Conservation (phyloP, 495 filamentous ascomycete genomes). For the Collariella sp. region DNA sequence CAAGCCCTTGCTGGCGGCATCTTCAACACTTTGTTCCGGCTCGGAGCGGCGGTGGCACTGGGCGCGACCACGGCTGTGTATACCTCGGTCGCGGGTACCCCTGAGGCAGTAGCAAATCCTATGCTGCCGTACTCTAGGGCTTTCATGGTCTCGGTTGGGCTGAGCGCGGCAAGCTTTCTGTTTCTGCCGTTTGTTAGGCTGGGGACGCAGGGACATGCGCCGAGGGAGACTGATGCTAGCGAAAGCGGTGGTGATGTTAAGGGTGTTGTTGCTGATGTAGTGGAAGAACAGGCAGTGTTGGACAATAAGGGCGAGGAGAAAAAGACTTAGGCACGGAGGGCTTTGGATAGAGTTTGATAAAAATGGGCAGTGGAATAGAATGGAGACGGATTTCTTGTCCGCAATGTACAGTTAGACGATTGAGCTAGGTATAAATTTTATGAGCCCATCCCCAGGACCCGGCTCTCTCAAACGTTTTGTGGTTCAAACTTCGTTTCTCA, state of each 20-base stretch:
- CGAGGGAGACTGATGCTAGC: constrained; percentile 8
- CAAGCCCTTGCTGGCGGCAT: constrained; percentile 51
- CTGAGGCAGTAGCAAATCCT: constrained; percentile 26
- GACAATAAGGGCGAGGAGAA: too few species aligned
- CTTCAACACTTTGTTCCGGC: constrained; percentile 49
- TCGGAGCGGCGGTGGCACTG: constrained; percentile 44
- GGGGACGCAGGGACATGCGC: constrained; percentile 35
- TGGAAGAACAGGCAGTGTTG: neutral
- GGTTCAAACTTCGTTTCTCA: too few species aligned
- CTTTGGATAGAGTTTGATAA: too few species aligned
- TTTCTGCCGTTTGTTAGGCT: constrained; percentile 37
- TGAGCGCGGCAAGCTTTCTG: constrained; percentile 34
- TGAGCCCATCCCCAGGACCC: too few species aligned
- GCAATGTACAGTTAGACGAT: too few species aligned
- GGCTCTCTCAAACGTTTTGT: too few species aligned
- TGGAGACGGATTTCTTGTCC: too few species aligned
- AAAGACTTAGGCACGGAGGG: too few species aligned
- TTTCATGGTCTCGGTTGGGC: constrained; percentile 51
- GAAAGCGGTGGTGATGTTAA: neutral
- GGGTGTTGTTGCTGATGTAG: neutral
- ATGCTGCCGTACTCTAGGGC: constrained; percentile 38
- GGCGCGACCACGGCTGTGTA: constrained; percentile 46
- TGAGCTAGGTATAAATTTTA: too few species aligned
- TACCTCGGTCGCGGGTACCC: constrained; percentile 27
- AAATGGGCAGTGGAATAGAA: too few species aligned